Percentiles rank a stretch among this genome's conserved stretches.
Conservation (phyloP, 371 early-diverging fungal species). For the Zychaea mexicana region DNA sequence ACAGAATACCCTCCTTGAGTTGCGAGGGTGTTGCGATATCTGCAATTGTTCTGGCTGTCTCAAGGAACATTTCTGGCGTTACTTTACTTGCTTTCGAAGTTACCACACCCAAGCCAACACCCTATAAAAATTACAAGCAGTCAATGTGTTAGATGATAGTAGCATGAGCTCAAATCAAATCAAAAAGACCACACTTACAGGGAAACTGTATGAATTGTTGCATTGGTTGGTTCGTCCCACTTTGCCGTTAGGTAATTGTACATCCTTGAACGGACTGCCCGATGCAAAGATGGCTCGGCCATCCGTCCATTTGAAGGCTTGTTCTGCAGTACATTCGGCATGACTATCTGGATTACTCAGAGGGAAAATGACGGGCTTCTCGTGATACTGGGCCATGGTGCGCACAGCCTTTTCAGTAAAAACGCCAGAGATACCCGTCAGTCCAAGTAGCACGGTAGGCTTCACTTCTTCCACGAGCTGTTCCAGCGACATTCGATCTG, state of each 20-base stretch:
- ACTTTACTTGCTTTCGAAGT: conserved; percentile 59
- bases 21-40: conserved; percentile 60
- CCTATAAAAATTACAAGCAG: conserved; percentile 22
- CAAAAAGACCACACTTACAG: conserved; percentile 27
- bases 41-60: conserved; percentile 62
- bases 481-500: conserved; percentile 54
- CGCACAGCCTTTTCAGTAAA: conserved; percentile 62
- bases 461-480: conserved; percentile 61
- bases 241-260: conserved; percentile 44
- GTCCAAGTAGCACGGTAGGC: conserved; percentile 66
- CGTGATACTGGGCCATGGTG: conserved; percentile 60
- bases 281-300: conserved; percentile 68
- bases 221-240: conserved; percentile 62
- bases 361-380: conserved; percentile 66
- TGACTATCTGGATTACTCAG: conserved; percentile 67
- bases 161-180: neutral
- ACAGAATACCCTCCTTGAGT: conserved; percentile 60
- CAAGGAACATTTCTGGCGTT: conserved; percentile 61
- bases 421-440: conserved; percentile 60
- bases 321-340: conserved; percentile 68
- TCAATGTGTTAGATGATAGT: no score
- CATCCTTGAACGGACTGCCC: conserved; percentile 62
- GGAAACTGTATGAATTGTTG: conserved; percentile 67
- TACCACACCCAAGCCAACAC: conserved; percentile 62
- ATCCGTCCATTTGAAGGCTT: conserved; percentile 65